Conservation (phyloP, 495 filamentous ascomycete species). For the Trichocladium uniseriatum region DNA sequence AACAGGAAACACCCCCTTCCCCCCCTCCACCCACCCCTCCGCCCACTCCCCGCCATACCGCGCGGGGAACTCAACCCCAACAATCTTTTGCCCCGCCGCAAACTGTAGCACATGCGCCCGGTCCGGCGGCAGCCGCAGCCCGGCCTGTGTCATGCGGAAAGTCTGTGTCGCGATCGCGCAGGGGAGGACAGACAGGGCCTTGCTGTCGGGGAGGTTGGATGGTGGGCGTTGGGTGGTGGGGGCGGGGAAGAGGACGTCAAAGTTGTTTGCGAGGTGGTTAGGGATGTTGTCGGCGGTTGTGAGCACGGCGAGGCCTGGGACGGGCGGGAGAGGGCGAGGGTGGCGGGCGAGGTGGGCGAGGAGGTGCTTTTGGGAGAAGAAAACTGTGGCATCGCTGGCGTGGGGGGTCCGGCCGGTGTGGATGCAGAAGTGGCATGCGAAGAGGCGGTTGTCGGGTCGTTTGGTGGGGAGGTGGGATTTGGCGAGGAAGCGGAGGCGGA, state of each 20-base stretch:
- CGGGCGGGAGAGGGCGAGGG: constrained; percentile 31
- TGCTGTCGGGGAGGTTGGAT: not conserved
- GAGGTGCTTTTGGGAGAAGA: constrained; percentile 31
- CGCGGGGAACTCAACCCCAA: constrained; percentile 38
- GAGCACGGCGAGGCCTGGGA: constrained; percentile 33
- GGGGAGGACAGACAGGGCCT: constrained; percentile 25
- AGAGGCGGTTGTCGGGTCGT: constrained; percentile 30
- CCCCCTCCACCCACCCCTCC: constrained; percentile 39
- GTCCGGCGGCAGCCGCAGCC: constrained; percentile 29
- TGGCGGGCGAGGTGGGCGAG: constrained; percentile 35
- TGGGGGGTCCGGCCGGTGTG: constrained; percentile 27
- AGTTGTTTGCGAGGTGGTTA: constrained; percentile 27
- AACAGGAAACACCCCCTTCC: constrained; percentile 31
- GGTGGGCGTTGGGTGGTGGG: constrained; percentile 12
- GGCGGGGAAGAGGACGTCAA: constrained; percentile 37
- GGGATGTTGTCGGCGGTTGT: constrained; percentile 19
- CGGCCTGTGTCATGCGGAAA: constrained; percentile 21
- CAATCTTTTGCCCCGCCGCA: constrained; percentile 32
- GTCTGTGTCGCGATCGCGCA: constrained; percentile 28
- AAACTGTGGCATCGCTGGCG: constrained; percentile 37
- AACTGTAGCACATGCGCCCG: constrained; percentile 27
- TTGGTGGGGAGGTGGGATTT: constrained; percentile 33
- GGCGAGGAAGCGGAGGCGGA: constrained; percentile 33
- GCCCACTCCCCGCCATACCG: constrained; percentile 40
- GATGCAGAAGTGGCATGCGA: constrained; percentile 35